Conservation (phyloP, 176 grass and related monocot species). For the Saccharum officinarum region DNA sequence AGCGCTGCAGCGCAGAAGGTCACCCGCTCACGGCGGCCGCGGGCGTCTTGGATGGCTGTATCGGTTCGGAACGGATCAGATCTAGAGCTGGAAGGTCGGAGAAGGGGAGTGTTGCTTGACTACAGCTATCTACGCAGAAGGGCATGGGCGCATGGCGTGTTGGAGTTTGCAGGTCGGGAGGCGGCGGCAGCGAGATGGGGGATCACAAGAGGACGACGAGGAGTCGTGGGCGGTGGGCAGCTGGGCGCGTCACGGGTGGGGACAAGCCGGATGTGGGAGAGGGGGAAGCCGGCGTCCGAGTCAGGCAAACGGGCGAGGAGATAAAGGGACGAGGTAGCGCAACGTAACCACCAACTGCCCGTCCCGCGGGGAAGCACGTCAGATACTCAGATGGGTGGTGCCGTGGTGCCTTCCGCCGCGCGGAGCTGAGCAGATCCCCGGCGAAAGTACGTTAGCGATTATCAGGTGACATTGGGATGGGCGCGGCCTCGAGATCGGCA, state of each 20-base stretch:
- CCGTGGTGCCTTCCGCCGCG: neutral
- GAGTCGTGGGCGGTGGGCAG: neutral
- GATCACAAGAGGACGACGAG: neutral
- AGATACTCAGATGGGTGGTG: neutral
- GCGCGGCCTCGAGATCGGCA: neutral
- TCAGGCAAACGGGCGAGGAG: slow-evolving; percentile 9
- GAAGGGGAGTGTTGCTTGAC: neutral
- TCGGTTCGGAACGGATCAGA: neutral
- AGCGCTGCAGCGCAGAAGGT: neutral
- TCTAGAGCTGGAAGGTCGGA: neutral
- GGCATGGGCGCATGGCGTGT: slow-evolving; percentile 36
- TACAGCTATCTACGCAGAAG: neutral
- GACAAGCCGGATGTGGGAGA: slow-evolving; percentile 16
- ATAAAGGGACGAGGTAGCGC: slow-evolving; percentile 22
- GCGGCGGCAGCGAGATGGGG: neutral
- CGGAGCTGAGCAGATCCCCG: neutral
- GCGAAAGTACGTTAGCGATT: neutral
- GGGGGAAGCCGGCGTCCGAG: slow-evolving; percentile 10
- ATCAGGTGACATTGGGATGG: neutral
- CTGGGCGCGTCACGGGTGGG: slow-evolving; percentile 15
- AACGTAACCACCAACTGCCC: slow-evolving; percentile 1
- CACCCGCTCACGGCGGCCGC: slow-evolving; percentile 1
- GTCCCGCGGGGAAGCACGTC: neutral
- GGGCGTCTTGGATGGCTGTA: neutral
- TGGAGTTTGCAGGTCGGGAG: slow-evolving; percentile 4